Evolutionary conservation across 345 rosid genomes (phyloP), one percentile per base, ranked within the genome.

Genomic region (Crucihimalaya himalaica): DNA sequence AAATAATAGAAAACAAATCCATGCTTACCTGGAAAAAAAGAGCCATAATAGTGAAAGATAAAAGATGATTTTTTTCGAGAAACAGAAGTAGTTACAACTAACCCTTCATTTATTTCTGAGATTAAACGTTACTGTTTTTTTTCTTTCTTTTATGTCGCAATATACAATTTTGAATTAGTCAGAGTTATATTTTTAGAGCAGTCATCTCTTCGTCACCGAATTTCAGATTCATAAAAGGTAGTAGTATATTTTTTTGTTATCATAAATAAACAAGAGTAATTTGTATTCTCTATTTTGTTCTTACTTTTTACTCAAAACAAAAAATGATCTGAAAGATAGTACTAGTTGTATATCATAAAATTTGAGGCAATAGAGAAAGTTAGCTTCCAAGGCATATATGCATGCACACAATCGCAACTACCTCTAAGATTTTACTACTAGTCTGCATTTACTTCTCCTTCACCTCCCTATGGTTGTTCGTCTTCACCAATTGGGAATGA

Each of bases 11-110:
- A 27, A 63, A 5, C 3, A 45, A 28, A 47, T 6, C 2, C 42
- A 31, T 12, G n/a, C 27, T 32, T 32, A 57, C 9, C n/a, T 2
- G 6, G 4, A 27, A 3, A 14, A 14, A 53, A 27, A 29, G 5
- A 53, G 40, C 14, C 27, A 20, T 45, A 29, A 1, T n/a, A 56
- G 73, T 70, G 66, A 70, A 70, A 35, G 6, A 60, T 16, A 27
- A 71, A 51, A 40, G 12, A 70, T 21, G 18, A 14, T 0, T 29
- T 13, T 50, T 37, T 14, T 10, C 6, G 47, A 8, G 47, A 14
- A 29, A 63, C 12, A 40, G 31, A 51, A 62, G 71, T 73, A 12
- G 71, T 73, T 66, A 66, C 66, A 73, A 51, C 40, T 56, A 73
- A 65, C 65, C 13, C 18, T 46, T 46, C 58, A 73, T 73, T 62